These are phyloP conservation scores for Plasmodium relictum DNA, from an alignment of 169 alveolate species.

Conservation along the genomic window DNA sequence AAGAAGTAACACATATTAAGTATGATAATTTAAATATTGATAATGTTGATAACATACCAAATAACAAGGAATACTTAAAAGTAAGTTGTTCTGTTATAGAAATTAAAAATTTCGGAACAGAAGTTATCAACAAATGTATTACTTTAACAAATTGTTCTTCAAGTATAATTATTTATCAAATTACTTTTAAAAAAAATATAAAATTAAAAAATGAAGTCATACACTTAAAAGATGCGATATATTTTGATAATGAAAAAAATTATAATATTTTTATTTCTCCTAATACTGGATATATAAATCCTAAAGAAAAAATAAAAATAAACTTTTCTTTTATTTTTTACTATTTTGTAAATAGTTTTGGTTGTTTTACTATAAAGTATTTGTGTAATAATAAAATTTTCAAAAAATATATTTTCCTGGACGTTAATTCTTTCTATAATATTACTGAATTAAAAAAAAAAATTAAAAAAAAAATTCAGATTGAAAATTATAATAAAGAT, in stretches of 20 bases:
- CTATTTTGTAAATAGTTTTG: constrained; percentile 51
- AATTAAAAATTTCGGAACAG: constrained; percentile 12
- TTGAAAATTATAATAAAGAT: background rate
- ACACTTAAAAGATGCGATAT: constrained; percentile 38
- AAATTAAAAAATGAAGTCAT: constrained; percentile 21
- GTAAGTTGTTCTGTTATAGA: background rate
- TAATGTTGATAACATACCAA: background rate
- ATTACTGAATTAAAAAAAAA: background rate
- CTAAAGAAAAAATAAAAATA: constrained; percentile 17
- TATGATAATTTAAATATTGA: background rate
- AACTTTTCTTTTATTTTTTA: constrained; percentile 27
- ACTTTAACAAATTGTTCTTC: constrained; percentile 21
- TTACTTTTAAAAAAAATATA: constrained; percentile 16
- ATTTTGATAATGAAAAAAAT: constrained; percentile 28
- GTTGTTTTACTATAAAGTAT: constrained; percentile 28
- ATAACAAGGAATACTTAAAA: background rate
- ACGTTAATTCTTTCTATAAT: constrained; percentile 21
- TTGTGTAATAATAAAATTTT: constrained; percentile 10
- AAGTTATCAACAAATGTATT: constrained; percentile 11
- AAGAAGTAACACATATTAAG: background rate
- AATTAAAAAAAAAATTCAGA: background rate
- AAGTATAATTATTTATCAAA: constrained; percentile 9
- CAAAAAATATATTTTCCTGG: constrained; percentile 1
- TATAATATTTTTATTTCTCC: constrained; percentile 37
- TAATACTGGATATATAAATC: constrained; percentile 44